phyloP scores from a whole-genome alignment of 164 flowering plant species.

The Nymphaea colorata region DNA sequence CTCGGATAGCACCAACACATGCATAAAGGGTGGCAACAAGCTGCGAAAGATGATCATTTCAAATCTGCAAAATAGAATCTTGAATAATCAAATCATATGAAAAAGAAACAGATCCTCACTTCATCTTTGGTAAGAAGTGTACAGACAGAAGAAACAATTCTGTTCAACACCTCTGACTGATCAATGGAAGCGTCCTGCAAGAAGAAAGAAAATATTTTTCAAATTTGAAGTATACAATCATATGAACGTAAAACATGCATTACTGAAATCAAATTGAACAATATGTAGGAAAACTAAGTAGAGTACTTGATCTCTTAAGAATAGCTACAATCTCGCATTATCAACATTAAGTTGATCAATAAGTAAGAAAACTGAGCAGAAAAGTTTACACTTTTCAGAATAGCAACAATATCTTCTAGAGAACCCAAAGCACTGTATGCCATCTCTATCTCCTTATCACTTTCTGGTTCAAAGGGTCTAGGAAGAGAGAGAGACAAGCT shows the following conservation, averaged over 20 bases:
- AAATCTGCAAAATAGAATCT: background rate
- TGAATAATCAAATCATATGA: background rate
- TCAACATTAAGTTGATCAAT: background rate
- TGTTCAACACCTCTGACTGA: constrained; percentile 90
- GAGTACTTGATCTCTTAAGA: no score
- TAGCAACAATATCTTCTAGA: constrained; percentile 94
- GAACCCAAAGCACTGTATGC: constrained; percentile 75
- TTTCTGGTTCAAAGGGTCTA: constrained; percentile 36
- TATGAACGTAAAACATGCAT: no score
- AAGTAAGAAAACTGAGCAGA: background rate
- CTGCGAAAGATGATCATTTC: constrained; percentile 24
- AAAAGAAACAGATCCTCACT: constrained; percentile 20
- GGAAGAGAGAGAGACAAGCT: constrained; percentile 85
- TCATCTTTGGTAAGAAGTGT: constrained; percentile 66
- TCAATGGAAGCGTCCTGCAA: constrained; percentile 94
- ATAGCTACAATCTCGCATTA: no score
- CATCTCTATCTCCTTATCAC: constrained; percentile 39
- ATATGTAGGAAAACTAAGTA: constrained; percentile 1
- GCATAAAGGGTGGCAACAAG: constrained; percentile 66
- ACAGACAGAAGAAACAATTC: constrained; percentile 86
- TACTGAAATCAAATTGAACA: background rate
- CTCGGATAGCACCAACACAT: constrained; percentile 73
- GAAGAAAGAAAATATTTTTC: background rate
- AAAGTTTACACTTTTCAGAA: constrained; percentile 71
- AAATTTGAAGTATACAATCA: background rate